phyloP scores from a whole-genome alignment of 208 protist genomes.

The Crithidia mellificae region DNA sequence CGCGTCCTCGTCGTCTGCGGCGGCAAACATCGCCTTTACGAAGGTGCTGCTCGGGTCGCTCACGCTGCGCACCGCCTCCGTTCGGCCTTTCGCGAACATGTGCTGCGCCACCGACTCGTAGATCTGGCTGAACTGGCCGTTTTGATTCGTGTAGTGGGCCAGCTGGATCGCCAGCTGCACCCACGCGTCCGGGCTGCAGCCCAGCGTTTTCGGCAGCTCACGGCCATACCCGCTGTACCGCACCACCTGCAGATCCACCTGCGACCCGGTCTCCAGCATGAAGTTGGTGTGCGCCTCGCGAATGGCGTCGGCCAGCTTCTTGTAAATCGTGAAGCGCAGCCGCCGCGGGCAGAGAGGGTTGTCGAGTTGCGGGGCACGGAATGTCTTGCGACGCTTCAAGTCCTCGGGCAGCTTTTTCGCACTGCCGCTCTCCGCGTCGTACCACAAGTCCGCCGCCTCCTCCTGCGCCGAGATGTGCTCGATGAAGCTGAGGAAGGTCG shows the following conservation, averaged over 20 bases:
- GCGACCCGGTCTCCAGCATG: constrained; percentile 38
- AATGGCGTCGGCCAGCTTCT: constrained; percentile 47
- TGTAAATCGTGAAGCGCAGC: constrained; percentile 69
- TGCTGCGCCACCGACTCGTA: constrained; percentile 72
- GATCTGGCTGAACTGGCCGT: constrained; percentile 53
- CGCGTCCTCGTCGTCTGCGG: constrained; percentile 17
- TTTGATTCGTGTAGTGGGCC: constrained; percentile 75
- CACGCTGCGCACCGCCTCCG: constrained; percentile 80
- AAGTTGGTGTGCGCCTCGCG: constrained; percentile 45
- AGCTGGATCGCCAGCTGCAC: constrained; percentile 87
- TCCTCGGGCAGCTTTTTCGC: constrained; percentile 45
- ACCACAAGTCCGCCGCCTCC: constrained; percentile 49
- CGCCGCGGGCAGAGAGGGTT: constrained; percentile 42
- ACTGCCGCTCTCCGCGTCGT: constrained; percentile 43
- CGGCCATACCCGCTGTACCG: constrained; percentile 56
- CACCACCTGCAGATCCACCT: constrained; percentile 63
- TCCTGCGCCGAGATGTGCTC: constrained; percentile 62
- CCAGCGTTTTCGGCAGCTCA: constrained; percentile 39
- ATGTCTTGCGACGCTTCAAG: constrained; percentile 17
- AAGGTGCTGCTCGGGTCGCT: constrained; percentile 49
- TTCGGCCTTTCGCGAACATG: constrained; percentile 70
- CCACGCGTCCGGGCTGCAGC: constrained; percentile 70
- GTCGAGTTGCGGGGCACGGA: constrained; percentile 21
- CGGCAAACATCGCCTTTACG: constrained; percentile 50
- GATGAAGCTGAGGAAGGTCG: constrained; percentile 57